A percentile compares a stretch with the other conserved stretches of the same genome.
Conservation (phyloP, 495 filamentous ascomycete species). For the Sordaria brevicollis region DNA sequence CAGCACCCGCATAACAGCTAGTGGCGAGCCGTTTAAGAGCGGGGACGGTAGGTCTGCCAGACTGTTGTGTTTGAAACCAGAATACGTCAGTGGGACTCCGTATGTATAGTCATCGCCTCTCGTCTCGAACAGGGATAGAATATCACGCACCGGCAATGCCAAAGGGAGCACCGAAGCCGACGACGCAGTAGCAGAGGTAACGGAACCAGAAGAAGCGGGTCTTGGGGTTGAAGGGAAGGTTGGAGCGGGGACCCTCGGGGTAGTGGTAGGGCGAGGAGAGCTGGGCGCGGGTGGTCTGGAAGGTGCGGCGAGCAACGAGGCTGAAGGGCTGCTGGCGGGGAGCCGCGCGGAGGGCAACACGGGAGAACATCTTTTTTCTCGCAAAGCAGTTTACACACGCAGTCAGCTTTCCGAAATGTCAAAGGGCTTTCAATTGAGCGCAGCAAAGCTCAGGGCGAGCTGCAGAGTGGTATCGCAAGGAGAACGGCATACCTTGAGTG, state of each 20-base stretch:
- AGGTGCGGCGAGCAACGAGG: slow-evolving; percentile 77
- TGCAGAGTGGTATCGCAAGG: neutral
- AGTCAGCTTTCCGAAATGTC: neutral
- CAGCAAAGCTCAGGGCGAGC: neutral
- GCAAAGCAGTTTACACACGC: neutral
- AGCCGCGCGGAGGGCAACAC: slow-evolving; percentile 59
- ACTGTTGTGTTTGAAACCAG: slow-evolving; percentile 35
- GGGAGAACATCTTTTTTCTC: slow-evolving; percentile 66
- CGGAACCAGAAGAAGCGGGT: slow-evolving; percentile 70
- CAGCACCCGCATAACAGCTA: neutral
- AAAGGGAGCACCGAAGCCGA: slow-evolving; percentile 74
- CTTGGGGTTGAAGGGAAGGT: slow-evolving; percentile 92
- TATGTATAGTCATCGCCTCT: neutral
- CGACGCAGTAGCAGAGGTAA: slow-evolving; percentile 73
- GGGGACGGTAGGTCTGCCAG: slow-evolving; percentile 77
- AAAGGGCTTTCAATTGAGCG: neutral
- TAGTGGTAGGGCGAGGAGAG: slow-evolving; percentile 92
- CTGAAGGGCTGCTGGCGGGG: slow-evolving; percentile 52
- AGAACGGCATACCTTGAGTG: slow-evolving; percentile 9
- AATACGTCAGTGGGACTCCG: neutral
- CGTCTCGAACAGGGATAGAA: neutral
- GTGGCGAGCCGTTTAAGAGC: slow-evolving; percentile 22
- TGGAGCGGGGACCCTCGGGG: slow-evolving; percentile 87
- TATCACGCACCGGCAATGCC: slow-evolving; percentile 63
- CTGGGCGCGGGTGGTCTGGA: slow-evolving; percentile 82